Evolutionary conservation across 2,329 filamentous ascomycete genomes (phyloP), one percentile per base, ranked within the genome.

Genomic region (Tolypocladium paradoxum): DNA sequence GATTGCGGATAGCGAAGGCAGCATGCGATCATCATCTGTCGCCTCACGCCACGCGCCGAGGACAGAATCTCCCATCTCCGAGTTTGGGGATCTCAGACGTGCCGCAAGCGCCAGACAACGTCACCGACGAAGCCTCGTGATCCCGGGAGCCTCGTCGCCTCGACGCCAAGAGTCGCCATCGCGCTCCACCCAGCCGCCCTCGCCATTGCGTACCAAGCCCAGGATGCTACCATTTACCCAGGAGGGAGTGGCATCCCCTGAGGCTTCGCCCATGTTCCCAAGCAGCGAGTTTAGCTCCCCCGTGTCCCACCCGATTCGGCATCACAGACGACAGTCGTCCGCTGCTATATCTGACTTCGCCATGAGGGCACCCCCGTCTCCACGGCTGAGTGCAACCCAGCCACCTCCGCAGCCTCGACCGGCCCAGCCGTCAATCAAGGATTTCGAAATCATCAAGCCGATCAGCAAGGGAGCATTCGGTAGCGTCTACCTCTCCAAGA

Each of bases 391-490:
- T 48, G 86, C 89, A 3, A 85, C 87, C 22, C 85, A 82, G 54
- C 81, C 84, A 38, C 88, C 91, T 33, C 88, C 87, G 1, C 90
- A 95, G 67, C 88, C 90, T 49, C 85, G 90, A 54, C 90, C 92
- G 33, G 86, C 92, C 1, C 89, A 93, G 3, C 90, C 92, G 8
- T 99, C 95, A 0, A 99, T 99, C 73, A 97, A 97, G 63, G 93
- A 99, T 65, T 99, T 99, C 61, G 93, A 99, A 68, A 96, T 99
- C 60, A 96, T 99, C 73, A 99, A 99, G 65, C 93, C 93, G 6
- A 99, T 99, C 70, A 99, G 93, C 72, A 97, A 96, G 71, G 93
- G 93, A 49, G 93, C 93, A 4, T 99, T 99, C 68, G 93, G 93
- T 6, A 97, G 93, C 66, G 93, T 99, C 8, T 99, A 99, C 65